Evolutionary conservation across 75 land plant genomes (phyloP).

Genomic region (Pseudotsuga menziesii): DNA sequence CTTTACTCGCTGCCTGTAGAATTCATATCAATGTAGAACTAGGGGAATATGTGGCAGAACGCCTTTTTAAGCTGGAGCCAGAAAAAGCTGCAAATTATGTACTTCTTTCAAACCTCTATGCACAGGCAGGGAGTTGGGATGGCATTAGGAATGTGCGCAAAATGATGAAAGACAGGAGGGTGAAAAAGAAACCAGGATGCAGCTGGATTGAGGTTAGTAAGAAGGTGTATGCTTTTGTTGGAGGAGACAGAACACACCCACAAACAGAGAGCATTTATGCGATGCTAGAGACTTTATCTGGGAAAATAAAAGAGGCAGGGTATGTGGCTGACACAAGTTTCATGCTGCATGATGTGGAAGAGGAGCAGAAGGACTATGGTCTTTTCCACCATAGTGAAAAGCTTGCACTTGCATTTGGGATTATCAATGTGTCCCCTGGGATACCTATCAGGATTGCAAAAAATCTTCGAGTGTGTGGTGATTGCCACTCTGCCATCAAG

Average conservation of each 20-base stretch:
- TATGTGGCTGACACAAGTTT: slow-evolving; percentile 16
- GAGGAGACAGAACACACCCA: slow-evolving; percentile 16
- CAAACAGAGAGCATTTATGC: slow-evolving; percentile 11
- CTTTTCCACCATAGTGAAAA: slow-evolving; percentile 15
- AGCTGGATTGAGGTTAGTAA: slow-evolving; percentile 12
- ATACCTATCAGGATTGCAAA: slow-evolving; percentile 14
- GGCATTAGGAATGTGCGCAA: slow-evolving; percentile 16
- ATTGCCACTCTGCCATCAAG: slow-evolving; percentile 17
- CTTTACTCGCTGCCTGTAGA: slow-evolving; percentile 40
- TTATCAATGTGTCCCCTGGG: slow-evolving; percentile 4
- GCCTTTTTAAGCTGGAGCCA: slow-evolving; percentile 6
- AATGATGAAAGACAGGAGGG: slow-evolving; percentile 13
- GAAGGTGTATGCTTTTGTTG: slow-evolving; percentile 14
- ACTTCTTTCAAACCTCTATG: slow-evolving; percentile 23
- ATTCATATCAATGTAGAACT: slow-evolving; percentile 43
- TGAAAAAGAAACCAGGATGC: slow-evolving; percentile 11
- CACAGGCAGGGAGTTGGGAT: slow-evolving; percentile 29
- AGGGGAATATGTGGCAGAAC: neutral
- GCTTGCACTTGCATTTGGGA: slow-evolving; percentile 18
- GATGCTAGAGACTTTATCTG: slow-evolving; percentile 7
- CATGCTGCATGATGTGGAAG: neutral
- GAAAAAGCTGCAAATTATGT: slow-evolving; percentile 13
- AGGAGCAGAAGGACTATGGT: slow-evolving; percentile 6
- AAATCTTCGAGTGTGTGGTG: slow-evolving; percentile 16
- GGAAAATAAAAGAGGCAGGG: slow-evolving; percentile 11